phyloP scores from a whole-genome alignment of 129 eudicot species.

The Saussurea involucrata region DNA sequence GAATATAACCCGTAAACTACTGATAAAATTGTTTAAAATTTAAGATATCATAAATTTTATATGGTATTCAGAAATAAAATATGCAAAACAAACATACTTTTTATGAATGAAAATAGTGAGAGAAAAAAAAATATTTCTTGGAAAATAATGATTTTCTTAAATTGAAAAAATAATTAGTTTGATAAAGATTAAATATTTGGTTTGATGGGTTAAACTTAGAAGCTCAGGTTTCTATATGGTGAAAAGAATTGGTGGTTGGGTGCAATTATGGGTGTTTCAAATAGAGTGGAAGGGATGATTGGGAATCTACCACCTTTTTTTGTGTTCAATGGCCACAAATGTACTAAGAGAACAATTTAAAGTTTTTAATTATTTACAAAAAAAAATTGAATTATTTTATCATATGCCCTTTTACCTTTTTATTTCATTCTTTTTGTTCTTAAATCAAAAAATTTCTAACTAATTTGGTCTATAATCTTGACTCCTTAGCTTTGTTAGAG shows the following conservation, averaged over 20 bases:
- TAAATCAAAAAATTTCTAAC: not conserved
- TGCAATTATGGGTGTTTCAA: slow-evolving; percentile 71
- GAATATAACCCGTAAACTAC: not conserved
- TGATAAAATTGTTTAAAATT: not conserved
- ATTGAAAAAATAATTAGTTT: not conserved
- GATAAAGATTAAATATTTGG: not conserved
- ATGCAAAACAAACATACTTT: not conserved
- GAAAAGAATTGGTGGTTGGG: slow-evolving; percentile 63
- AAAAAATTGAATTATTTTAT: not conserved
- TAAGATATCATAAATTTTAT: too few species aligned
- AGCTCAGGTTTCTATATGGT: slow-evolving; percentile 50
- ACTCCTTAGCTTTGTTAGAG: slow-evolving; percentile 12
- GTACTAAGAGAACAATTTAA: slow-evolving; percentile 31
- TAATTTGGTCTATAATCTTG: not conserved
- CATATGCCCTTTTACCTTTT: slow-evolving; percentile 7
- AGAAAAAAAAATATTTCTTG: too few species aligned
- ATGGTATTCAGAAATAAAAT: not conserved
- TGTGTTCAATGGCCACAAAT: slow-evolving; percentile 43
- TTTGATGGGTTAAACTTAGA: slow-evolving; percentile 24
- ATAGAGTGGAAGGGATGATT: slow-evolving; percentile 82
- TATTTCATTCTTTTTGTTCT: slow-evolving; percentile 18
- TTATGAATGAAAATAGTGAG: not conserved
- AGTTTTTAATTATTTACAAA: slow-evolving; percentile 8
- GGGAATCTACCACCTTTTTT: slow-evolving; percentile 69
- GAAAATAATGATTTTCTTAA: not conserved